Percentiles rank a stretch among this genome's conserved stretches.
These are phyloP conservation scores for Saksenaea vasiformis DNA, from an alignment of 371 early-diverging fungal species.

Conservation along the genomic window DNA sequence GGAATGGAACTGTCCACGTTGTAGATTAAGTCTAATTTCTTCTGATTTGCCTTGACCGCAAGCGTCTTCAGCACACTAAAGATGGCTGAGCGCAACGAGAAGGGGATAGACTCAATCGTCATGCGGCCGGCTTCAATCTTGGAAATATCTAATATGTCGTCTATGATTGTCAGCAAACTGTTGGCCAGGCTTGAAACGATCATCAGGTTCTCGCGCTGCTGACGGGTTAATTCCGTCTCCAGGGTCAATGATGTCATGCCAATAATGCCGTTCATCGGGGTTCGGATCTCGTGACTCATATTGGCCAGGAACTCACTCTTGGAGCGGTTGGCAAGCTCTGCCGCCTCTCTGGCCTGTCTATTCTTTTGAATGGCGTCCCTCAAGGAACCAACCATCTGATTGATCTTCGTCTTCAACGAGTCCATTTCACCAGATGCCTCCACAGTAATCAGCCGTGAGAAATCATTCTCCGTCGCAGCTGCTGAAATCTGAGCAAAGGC, in stretches of 20 bases:
- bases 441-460: conserved; percentile 66
- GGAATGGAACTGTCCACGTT: conserved; percentile 68
- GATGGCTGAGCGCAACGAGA: conserved; percentile 67
- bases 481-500: conserved; percentile 66
- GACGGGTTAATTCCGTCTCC: conserved; percentile 60
- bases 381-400: conserved; percentile 69
- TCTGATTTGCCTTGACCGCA: conserved; percentile 69
- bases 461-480: conserved; percentile 69
- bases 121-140: conserved; percentile 84
- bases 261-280: conserved; percentile 81
- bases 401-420: conserved; percentile 76
- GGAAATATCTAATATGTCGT: conserved; percentile 82
- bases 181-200: conserved; percentile 70
- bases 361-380: conserved; percentile 74
- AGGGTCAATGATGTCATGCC: conserved; percentile 73
- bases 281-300: conserved; percentile 77
- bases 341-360: conserved; percentile 70
- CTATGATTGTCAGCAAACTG: conserved; percentile 72
- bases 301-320: conserved; percentile 78
- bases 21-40: conserved; percentile 64
- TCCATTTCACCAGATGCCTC: conserved; percentile 80
- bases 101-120: conserved; percentile 68
- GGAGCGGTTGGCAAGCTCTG: conserved; percentile 74
- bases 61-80: conserved; percentile 70
- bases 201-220: conserved; percentile 77